These are phyloP conservation scores for Lanmaoa pseudosensibilis DNA, from an alignment of 768 basidiomycete genomes.

Conservation along the genomic window DNA sequence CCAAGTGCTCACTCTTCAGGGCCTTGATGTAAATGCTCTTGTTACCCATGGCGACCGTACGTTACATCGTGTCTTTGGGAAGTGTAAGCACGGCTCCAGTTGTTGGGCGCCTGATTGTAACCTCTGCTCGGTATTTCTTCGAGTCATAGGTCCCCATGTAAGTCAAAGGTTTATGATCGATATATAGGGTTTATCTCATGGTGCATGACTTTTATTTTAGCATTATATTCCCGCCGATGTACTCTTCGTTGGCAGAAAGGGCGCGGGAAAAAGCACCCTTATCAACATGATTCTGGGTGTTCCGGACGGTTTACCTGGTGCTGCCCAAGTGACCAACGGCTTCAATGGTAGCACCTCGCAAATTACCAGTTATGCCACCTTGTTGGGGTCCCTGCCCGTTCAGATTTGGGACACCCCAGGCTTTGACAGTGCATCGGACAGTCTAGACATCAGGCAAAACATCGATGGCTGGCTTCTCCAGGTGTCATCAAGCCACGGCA, in stretches of 20 bases:
- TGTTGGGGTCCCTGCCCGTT: neutral
- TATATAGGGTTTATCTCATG: neutral
- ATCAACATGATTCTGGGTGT: neutral
- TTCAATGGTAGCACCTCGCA: neutral
- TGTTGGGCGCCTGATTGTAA: neutral
- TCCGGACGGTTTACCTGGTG: neutral
- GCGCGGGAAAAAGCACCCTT: neutral
- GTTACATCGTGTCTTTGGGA: too few species aligned
- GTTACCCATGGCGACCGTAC: too few species aligned
- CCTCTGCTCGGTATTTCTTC: neutral
- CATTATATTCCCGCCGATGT: neutral
- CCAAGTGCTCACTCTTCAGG: too few species aligned
- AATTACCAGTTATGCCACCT: neutral
- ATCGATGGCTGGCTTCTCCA: neutral
- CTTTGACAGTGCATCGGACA: neutral
- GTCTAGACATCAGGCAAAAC: neutral
- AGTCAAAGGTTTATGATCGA: neutral
- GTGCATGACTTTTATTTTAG: neutral
- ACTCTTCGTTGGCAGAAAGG: neutral
- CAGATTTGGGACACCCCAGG: slow-evolving; percentile 4
- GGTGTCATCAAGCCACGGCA: neutral
- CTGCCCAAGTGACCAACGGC: neutral
- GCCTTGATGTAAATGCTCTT: too few species aligned
- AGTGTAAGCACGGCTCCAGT: neutral
- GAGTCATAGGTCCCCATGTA: neutral